Conservation (phyloP, 2,329 filamentous ascomycete species). For the Thielaviopsis punctulata region DNA sequence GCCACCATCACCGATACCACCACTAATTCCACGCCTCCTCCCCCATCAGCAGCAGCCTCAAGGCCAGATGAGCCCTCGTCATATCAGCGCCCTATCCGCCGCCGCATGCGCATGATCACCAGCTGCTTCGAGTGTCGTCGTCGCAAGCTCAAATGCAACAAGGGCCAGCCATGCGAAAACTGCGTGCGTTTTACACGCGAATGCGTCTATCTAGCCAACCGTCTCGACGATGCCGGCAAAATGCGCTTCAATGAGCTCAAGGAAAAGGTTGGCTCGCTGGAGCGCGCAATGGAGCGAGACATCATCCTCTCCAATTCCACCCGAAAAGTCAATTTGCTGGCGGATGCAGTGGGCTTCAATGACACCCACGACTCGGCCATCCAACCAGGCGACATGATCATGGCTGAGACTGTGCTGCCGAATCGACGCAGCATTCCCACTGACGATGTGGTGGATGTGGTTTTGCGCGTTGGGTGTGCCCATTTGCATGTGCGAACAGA, state of each 20-base stretch:
- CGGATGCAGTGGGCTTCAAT: constrained; percentile 36
- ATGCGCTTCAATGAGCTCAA: constrained; percentile 60
- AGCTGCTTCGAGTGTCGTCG: constrained; percentile 56
- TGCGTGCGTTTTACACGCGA: constrained; percentile 37
- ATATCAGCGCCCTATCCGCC: constrained; percentile 26
- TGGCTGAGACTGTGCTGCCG: constrained; percentile 21
- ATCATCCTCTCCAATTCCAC: constrained; percentile 30
- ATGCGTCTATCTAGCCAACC: constrained; percentile 47
- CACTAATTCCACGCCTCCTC: background rate
- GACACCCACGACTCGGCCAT: constrained; percentile 42
- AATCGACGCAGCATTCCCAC: constrained; percentile 36
- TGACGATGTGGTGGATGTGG: constrained; percentile 53
- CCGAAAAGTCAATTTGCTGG: constrained; percentile 19
- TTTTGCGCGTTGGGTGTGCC: constrained; percentile 54
- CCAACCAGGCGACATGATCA: constrained; percentile 44
- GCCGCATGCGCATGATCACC: constrained; percentile 48
- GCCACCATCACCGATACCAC: background rate
- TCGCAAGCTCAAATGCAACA: constrained; percentile 65
- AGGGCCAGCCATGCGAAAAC: constrained; percentile 52
- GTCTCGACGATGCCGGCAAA: constrained; percentile 52
- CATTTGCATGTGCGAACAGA: constrained; percentile 59
- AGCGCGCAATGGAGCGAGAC: constrained; percentile 52
- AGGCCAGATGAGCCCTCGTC: background rate
- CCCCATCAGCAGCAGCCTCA: background rate
- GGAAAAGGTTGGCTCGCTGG: constrained; percentile 57